Conservation (phyloP, 1,284 basidiomycete species). For the Neotropicomus parvogracilis region DNA sequence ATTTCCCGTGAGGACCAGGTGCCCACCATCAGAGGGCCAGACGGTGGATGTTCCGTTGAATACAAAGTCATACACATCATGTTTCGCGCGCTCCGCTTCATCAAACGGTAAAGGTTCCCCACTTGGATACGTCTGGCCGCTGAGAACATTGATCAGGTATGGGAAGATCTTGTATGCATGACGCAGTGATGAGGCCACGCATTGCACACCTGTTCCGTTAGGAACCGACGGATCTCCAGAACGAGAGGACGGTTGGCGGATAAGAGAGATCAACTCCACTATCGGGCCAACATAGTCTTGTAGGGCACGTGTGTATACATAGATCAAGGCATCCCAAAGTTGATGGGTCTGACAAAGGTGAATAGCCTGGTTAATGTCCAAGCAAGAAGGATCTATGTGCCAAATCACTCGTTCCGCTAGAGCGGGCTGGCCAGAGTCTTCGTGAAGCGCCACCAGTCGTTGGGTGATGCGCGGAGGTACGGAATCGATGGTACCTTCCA, state of each 20-base stretch:
- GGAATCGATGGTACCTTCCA: conserved; percentile 67
- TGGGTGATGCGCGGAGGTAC: conserved; percentile 89
- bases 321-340: conserved; percentile 92
- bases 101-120: conserved; percentile 61
- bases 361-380: conserved; percentile 95
- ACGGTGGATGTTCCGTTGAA: conserved; percentile 79
- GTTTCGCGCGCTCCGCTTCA: conserved; percentile 62
- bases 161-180: conserved; percentile 92
- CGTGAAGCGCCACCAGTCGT: conserved; percentile 76
- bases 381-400: conserved; percentile 88
- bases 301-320: conserved; percentile 88
- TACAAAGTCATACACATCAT: conserved; percentile 74
- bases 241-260: conserved; percentile 56
- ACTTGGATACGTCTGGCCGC: conserved; percentile 85
- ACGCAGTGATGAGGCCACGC: conserved; percentile 39
- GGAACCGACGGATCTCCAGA: conserved; percentile 3
- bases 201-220: conserved; percentile 22
- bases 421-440: conserved; percentile 67
- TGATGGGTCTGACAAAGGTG: conserved; percentile 77
- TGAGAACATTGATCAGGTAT: conserved; percentile 85
- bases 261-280: conserved; percentile 77
- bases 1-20: conserved; percentile 68
- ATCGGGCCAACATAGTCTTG: conserved; percentile 88
- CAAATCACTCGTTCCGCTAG: conserved; percentile 89
- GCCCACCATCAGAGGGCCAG: conserved; percentile 78